Conservation (phyloP, 1,284 basidiomycete genomes). For the Caloboletus firmus region DNA sequence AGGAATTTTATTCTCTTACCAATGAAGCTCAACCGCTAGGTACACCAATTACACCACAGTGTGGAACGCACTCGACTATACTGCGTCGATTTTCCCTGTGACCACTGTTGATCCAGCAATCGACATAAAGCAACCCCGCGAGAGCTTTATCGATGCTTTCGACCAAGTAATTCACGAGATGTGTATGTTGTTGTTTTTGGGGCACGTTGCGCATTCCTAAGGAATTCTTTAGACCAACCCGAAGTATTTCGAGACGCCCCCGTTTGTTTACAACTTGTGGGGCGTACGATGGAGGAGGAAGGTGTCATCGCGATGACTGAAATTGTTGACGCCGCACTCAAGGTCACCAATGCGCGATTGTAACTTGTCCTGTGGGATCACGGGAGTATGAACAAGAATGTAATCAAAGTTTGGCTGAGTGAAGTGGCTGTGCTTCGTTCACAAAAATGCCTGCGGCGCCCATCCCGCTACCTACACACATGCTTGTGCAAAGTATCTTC, state of each 20-base stretch:
- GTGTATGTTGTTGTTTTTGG: constrained; percentile 45
- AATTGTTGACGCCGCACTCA: constrained; percentile 49
- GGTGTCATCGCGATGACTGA: constrained; percentile 64
- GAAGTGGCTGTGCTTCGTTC: constrained; percentile 53
- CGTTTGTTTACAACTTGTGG: constrained; percentile 68
- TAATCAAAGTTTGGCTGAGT: constrained; percentile 26
- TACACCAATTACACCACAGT: constrained; percentile 54
- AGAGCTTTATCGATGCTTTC: constrained; percentile 44
- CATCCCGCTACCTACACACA: constrained; percentile 91
- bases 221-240: constrained; percentile 50
- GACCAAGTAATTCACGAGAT: constrained; percentile 54
- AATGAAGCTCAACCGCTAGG: constrained; percentile 33
- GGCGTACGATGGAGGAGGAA: constrained; percentile 72
- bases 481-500: constrained; percentile 74
- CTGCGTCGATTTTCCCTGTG: constrained; percentile 67
- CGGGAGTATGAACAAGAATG: neutral
- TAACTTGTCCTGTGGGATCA: neutral
- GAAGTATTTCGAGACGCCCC: constrained; percentile 59
- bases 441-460: constrained; percentile 83
- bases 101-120: constrained; percentile 52
- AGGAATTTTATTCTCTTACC: neutral
- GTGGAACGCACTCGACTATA: constrained; percentile 72
- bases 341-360: neutral
- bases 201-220: constrained; percentile 2
- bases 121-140: constrained; percentile 44